phyloP scores from a whole-genome alignment of 2,329 filamentous ascomycete genomes.

The Cladosporium phlei region DNA sequence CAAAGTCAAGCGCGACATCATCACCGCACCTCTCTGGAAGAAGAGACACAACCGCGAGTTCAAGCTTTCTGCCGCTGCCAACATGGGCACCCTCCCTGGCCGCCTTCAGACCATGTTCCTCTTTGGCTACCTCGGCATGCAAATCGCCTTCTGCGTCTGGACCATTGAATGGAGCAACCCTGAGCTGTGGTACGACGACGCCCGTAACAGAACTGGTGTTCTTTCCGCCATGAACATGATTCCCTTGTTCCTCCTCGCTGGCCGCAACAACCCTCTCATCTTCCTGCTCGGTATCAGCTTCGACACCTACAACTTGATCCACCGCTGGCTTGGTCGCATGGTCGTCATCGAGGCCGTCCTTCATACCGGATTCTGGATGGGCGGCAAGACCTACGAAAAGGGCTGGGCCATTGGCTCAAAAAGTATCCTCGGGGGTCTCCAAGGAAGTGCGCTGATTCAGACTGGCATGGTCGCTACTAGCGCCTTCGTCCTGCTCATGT shows the following conservation, averaged over 20 bases:
- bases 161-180: conserved; percentile 54
- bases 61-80: conserved; percentile 46
- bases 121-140: conserved; percentile 45
- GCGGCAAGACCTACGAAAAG: conserved; percentile 43
- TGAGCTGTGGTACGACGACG: conserved; percentile 64
- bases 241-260: conserved; percentile 68
- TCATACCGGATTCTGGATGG: conserved; percentile 59
- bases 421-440: conserved; percentile 38
- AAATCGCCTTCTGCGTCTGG: conserved; percentile 43
- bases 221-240: conserved; percentile 73
- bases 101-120: conserved; percentile 46
- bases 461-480: conserved; percentile 59
- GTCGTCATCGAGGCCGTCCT: conserved; percentile 64
- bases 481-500: conserved; percentile 57
- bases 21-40: conserved; percentile 45
- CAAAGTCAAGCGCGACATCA: conserved; percentile 42
- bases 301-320: conserved; percentile 76
- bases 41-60: conserved; percentile 49
- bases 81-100: conserved; percentile 46
- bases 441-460: conserved; percentile 46
- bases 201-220: conserved; percentile 66
- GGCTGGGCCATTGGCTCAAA: conserved; percentile 47
- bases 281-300: conserved; percentile 68
- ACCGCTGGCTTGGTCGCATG: conserved; percentile 75
- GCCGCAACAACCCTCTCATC: conserved; percentile 75